Evolutionary conservation across 2,329 filamentous ascomycete genomes (phyloP).

Genomic region (Neofusicoccum cordaticola): DNA sequence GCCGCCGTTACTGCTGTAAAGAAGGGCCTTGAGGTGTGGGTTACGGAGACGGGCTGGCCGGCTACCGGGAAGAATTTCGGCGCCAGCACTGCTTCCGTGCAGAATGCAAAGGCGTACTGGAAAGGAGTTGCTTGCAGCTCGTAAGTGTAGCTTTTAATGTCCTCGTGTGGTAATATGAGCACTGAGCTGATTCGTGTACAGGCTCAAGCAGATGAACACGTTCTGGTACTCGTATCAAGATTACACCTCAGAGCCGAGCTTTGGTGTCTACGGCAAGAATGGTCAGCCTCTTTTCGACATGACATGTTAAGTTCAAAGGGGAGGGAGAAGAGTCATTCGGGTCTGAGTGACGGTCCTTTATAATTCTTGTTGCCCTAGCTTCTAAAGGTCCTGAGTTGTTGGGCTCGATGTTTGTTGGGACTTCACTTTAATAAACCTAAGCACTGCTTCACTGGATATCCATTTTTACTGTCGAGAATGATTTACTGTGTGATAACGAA

Average conservation of each 20-base stretch:
- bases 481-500: too few relatives aligned
- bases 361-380: too few relatives aligned
- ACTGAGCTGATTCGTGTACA: conserved; percentile 23
- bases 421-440: too few relatives aligned
- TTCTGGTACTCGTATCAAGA: conserved; percentile 81
- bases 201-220: conserved; percentile 59
- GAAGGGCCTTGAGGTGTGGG: conserved; percentile 31
- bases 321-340: too few relatives aligned
- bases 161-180: too few relatives aligned
- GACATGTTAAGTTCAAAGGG: conserved; percentile 24
- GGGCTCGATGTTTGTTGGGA: too few relatives aligned
- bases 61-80: conserved; percentile 15
- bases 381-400: too few relatives aligned
- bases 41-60: conserved; percentile 29
- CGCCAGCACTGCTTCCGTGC: neutral
- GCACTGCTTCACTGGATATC: too few relatives aligned
- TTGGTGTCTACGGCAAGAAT: conserved; percentile 61
- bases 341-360: too few relatives aligned
- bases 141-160: neutral
- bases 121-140: conserved; percentile 53
- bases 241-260: conserved; percentile 61
- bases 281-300: conserved; percentile 34
- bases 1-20: conserved; percentile 29
- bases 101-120: conserved; percentile 18
- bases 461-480: too few relatives aligned